These are phyloP conservation scores for Mycena rebaudengoi DNA, from an alignment of 768 basidiomycete genomes.

Conservation along the genomic window DNA sequence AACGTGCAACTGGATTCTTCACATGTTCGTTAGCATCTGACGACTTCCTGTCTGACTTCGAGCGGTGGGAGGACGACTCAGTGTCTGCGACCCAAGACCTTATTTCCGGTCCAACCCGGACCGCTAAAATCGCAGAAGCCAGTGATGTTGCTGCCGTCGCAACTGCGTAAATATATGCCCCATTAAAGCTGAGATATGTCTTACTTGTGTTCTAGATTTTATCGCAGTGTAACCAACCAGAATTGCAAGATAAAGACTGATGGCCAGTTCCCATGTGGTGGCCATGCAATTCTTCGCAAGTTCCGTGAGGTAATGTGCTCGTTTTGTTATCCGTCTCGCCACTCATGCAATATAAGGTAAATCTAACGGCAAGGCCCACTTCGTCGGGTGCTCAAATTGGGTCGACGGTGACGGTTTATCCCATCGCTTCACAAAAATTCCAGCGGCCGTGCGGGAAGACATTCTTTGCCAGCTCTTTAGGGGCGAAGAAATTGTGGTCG, in stretches of 20 bases:
- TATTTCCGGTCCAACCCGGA: not conserved
- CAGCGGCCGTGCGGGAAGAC: not conserved
- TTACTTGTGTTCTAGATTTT: not conserved
- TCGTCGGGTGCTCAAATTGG: not conserved
- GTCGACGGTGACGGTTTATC: not conserved
- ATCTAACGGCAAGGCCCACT: not conserved
- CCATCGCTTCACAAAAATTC: not conserved
- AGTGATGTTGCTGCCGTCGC: not conserved
- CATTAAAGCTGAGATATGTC: too few species aligned
- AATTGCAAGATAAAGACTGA: not conserved
- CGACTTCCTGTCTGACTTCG: not conserved
- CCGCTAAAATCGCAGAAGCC: not conserved
- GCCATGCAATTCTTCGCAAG: too few species aligned
- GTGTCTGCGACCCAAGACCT: not conserved
- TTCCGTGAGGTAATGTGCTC: too few species aligned
- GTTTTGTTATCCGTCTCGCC: too few species aligned
- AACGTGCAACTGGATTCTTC: not conserved
- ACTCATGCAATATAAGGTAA: not conserved
- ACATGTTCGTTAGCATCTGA: not conserved
- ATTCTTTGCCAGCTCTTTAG: not conserved
- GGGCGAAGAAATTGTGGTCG: not conserved
- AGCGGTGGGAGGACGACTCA: not conserved
- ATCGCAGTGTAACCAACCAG: not conserved
- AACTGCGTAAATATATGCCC: too few species aligned
- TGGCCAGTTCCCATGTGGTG: too few species aligned